Conservation (phyloP, 2,329 filamentous ascomycete species). For the Paramyrothecium sp. region DNA sequence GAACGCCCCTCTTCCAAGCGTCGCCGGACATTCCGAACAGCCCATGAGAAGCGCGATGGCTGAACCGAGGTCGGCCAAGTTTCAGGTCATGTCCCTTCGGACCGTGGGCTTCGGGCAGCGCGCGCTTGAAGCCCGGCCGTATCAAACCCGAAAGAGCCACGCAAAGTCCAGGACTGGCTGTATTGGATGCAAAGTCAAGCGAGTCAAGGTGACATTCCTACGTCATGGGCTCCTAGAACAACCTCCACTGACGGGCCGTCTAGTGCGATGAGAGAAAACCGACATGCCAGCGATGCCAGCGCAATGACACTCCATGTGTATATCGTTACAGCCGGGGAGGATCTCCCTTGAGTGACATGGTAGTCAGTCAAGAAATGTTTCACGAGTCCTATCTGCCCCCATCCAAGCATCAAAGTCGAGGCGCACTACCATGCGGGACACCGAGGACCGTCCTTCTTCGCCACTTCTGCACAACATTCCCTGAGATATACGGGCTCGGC, state of each 20-base stretch:
- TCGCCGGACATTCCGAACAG: no score
- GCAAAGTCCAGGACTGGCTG: slow-evolving; percentile 17
- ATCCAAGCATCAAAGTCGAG: not conserved
- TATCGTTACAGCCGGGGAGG: not conserved
- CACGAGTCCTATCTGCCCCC: not conserved
- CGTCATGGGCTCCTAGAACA: not conserved
- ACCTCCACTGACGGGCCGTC: no score
- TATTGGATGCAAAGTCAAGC: slow-evolving; percentile 15
- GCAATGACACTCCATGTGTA: slow-evolving; percentile 14
- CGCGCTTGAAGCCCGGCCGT: slow-evolving; percentile 1
- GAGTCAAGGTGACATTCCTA: slow-evolving; percentile 17
- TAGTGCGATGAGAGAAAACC: slow-evolving; percentile 12
- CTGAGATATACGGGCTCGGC: slow-evolving; percentile 3
- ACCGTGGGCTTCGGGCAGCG: not conserved
- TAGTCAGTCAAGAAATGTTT: not conserved
- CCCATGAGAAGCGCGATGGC: not conserved
- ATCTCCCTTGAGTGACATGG: not conserved
- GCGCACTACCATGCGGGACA: slow-evolving; percentile 8
- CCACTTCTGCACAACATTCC: slow-evolving; percentile 11
- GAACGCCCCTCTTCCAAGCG: no score
- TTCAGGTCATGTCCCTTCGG: slow-evolving; percentile 7
- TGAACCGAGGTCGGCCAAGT: slow-evolving; percentile 4
- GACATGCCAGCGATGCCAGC: slow-evolving; percentile 15
- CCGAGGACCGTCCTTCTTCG: slow-evolving; percentile 13
- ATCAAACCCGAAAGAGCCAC: slow-evolving; percentile 15